Percentiles rank a stretch among this genome's conserved stretches.
Conservation (phyloP, 306 rosid species). For the Gillenia trifoliata region DNA sequence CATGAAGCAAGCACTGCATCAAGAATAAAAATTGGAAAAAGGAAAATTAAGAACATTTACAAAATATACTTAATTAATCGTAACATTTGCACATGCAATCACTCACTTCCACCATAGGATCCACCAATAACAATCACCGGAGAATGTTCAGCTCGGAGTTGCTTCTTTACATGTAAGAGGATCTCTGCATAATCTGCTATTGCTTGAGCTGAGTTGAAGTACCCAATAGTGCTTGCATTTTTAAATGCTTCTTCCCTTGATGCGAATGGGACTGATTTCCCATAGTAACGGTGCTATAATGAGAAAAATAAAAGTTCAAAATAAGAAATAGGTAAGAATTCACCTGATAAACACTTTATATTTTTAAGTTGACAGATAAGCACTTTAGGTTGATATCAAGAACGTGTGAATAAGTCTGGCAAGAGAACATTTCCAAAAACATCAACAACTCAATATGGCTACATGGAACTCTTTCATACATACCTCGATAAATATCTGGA, state of each 20-base stretch:
- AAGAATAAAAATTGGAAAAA: not conserved
- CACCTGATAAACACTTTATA: no score
- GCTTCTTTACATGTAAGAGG: constrained; percentile 44
- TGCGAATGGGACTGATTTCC: constrained; percentile 64
- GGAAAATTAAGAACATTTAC: not conserved
- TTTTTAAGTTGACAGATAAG: no score
- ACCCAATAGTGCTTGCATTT: constrained; percentile 55
- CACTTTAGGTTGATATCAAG: no score
- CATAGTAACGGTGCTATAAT: constrained; percentile 67
- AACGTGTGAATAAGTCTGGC: no score
- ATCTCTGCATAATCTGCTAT: constrained; percentile 68
- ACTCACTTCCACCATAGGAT: constrained; percentile 89
- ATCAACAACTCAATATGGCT: no score
- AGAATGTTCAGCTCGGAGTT: constrained; percentile 34
- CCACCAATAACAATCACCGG: constrained; percentile 76
- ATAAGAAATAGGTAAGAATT: no score
- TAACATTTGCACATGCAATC: not conserved
- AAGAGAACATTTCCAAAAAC: no score
- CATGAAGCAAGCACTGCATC: constrained; percentile 72
- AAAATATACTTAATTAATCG: no score
- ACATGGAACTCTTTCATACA: not conserved
- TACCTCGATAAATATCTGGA: constrained; percentile 66
- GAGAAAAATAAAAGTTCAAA: not conserved
- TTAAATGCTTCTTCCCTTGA: constrained; percentile 58
- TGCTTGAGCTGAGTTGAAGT: constrained; percentile 80